Evolutionary conservation across 306 rosid species (phyloP).

Genomic region (Vigna mungo): DNA sequence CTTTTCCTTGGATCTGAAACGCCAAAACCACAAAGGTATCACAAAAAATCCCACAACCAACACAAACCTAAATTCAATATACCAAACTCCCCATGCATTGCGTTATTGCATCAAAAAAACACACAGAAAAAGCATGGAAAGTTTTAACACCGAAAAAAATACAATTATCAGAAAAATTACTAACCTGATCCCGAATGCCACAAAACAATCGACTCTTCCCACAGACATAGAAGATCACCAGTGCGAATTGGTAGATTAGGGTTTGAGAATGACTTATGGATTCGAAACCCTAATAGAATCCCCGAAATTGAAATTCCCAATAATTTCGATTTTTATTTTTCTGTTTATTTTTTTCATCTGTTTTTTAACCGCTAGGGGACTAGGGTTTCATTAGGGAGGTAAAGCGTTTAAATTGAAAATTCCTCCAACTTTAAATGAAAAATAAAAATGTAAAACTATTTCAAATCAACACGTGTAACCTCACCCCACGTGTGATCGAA

Average conservation of each 20-base stretch:
- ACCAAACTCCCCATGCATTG: slow-evolving; percentile 52
- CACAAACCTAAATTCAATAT: slow-evolving; percentile 52
- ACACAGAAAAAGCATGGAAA: slow-evolving; percentile 38
- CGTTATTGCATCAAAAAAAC: slow-evolving; percentile 27
- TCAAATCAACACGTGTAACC: slow-evolving; percentile 43
- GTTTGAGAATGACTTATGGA: slow-evolving; percentile 51
- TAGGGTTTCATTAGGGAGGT: slow-evolving; percentile 66
- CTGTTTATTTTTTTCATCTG: not conserved
- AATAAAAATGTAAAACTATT: slow-evolving; percentile 1
- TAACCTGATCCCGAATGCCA: slow-evolving; percentile 60
- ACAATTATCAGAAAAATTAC: slow-evolving; percentile 18
- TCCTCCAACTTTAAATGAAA: not conserved
- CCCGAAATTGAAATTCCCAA: slow-evolving; percentile 45
- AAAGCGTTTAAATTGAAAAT: slow-evolving; percentile 24
- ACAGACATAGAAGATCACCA: slow-evolving; percentile 55
- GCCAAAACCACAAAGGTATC: slow-evolving; percentile 34
- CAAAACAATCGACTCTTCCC: slow-evolving; percentile 41
- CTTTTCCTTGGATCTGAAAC: slow-evolving; percentile 76
- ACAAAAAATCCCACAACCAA: slow-evolving; percentile 40
- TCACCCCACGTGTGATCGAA: slow-evolving; percentile 6
- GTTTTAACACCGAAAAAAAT: not conserved
- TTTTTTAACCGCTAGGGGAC: slow-evolving; percentile 63
- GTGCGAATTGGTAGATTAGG: slow-evolving; percentile 52
- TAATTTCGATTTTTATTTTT: slow-evolving; percentile 39
- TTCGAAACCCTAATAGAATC: slow-evolving; percentile 71